phyloP scores from a whole-genome alignment of 768 basidiomycete species.

The Termitomyces titanicus region DNA sequence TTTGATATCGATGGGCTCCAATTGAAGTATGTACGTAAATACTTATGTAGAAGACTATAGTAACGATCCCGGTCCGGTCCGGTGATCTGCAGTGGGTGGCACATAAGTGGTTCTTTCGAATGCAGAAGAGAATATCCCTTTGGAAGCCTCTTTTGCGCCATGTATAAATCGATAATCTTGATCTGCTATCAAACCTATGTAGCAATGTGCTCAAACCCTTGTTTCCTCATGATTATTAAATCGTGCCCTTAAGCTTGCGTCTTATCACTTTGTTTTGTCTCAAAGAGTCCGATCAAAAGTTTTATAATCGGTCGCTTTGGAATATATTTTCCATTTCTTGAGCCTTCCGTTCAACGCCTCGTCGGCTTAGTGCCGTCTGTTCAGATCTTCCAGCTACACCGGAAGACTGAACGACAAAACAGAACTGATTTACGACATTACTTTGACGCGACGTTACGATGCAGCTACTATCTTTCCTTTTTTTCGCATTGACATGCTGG shows the following conservation, averaged over 20 bases:
- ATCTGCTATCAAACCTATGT: no score
- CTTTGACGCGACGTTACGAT: background rate
- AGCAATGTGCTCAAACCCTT: no score
- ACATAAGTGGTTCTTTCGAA: no score
- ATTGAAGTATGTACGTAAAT: no score
- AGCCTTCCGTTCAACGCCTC: background rate
- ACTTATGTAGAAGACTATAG: no score
- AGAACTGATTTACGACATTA: background rate
- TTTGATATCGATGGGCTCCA: background rate
- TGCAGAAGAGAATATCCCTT: no score
- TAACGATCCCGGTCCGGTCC: background rate
- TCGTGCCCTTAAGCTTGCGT: no score
- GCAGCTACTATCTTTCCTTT: slow-evolving; percentile 1
- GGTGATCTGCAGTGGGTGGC: no score
- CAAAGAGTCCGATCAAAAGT: no score
- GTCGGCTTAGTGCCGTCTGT: background rate
- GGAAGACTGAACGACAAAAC: background rate
- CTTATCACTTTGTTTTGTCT: background rate
- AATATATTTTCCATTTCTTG: background rate
- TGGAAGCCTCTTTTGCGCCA: no score
- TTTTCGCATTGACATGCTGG: slow-evolving; percentile 10
- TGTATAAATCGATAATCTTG: no score
- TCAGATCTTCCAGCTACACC: background rate
- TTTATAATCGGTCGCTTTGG: background rate
- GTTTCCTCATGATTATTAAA: no score